Conservation (phyloP, 2,329 filamentous ascomycete genomes). For the Exophiala xenobiotica region DNA sequence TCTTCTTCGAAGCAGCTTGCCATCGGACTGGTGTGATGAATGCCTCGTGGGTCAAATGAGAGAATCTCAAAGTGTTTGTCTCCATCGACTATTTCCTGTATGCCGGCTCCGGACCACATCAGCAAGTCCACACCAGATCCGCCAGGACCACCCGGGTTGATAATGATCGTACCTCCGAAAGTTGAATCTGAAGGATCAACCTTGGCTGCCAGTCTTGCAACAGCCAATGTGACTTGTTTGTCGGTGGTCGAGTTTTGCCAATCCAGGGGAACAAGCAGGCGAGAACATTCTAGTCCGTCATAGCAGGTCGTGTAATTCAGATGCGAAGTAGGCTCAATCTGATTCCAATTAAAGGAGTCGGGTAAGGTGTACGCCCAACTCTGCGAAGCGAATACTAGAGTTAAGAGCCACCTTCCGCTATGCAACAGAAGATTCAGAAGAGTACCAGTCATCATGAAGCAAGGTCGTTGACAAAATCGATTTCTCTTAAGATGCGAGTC, state of each 20-base stretch:
- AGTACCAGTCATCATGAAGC: too few species aligned
- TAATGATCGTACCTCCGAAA: constrained; percentile 49
- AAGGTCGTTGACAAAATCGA: too few species aligned
- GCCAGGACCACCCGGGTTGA: constrained; percentile 48
- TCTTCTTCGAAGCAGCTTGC: constrained; percentile 33
- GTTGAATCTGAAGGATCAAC: constrained; percentile 38
- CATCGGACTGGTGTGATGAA: constrained; percentile 38
- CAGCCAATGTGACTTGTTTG: constrained; percentile 43
- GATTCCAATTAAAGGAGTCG: too few species aligned
- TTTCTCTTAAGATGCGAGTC: too few species aligned
- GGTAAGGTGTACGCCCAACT: too few species aligned
- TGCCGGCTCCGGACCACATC: constrained; percentile 12
- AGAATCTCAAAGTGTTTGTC: constrained; percentile 46
- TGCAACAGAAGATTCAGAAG: too few species aligned
- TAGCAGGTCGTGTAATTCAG: too few species aligned
- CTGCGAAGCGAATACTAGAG: too few species aligned
- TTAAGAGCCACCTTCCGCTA: too few species aligned
- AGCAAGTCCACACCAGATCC: constrained; percentile 39
- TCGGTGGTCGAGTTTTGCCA: constrained; percentile 40
- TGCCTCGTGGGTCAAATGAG: constrained; percentile 45
- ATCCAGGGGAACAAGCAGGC: constrained; percentile 53
- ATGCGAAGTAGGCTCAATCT: too few species aligned
- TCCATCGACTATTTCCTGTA: constrained; percentile 33
- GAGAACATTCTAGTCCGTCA: too few species aligned
- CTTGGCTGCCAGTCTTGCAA: constrained; percentile 48